Evolutionary conservation across 495 filamentous ascomycete species (phyloP).

Genomic region (Hyaloscypha bicolor): DNA sequence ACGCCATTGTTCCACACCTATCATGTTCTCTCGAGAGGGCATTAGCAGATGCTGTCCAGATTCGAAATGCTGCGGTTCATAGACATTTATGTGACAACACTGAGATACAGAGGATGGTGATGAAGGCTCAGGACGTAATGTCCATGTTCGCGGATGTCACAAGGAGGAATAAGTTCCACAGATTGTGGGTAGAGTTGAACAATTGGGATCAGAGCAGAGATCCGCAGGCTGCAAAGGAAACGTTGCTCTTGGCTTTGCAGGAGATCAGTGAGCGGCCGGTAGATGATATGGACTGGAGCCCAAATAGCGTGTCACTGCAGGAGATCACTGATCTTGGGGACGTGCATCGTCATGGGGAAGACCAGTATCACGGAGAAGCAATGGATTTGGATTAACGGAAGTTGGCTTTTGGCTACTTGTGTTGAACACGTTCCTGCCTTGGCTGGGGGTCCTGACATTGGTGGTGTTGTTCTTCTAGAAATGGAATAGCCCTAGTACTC

Average conservation of each 20-base stretch:
- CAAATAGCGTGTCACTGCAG: constrained; percentile 28
- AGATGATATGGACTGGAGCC: constrained; percentile 36
- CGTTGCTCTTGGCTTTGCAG: constrained; percentile 20
- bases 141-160: constrained; percentile 30
- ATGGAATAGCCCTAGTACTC: background rate
- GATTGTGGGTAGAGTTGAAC: constrained; percentile 21
- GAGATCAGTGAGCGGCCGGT: constrained; percentile 30
- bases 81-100: constrained; percentile 30
- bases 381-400: constrained; percentile 29
- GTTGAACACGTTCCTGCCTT: no score
- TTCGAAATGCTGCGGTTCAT: constrained; percentile 32
- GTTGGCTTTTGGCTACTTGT: background rate
- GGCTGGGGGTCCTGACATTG: background rate
- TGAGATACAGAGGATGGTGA: constrained; percentile 28
- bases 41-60: constrained; percentile 26
- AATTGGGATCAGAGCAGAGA: constrained; percentile 24
- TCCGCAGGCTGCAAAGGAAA: constrained; percentile 16
- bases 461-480: background rate
- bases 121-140: constrained; percentile 30
- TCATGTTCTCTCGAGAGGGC: constrained; percentile 23
- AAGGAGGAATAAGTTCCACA: constrained; percentile 25
- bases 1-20: constrained; percentile 18
- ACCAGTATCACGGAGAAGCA: constrained; percentile 9
- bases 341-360: background rate
- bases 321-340: constrained; percentile 20